A percentile compares a stretch with the other conserved stretches of the same genome.
Conservation (phyloP, 495 filamentous ascomycete species). For the Penicillium maclennaniae region DNA sequence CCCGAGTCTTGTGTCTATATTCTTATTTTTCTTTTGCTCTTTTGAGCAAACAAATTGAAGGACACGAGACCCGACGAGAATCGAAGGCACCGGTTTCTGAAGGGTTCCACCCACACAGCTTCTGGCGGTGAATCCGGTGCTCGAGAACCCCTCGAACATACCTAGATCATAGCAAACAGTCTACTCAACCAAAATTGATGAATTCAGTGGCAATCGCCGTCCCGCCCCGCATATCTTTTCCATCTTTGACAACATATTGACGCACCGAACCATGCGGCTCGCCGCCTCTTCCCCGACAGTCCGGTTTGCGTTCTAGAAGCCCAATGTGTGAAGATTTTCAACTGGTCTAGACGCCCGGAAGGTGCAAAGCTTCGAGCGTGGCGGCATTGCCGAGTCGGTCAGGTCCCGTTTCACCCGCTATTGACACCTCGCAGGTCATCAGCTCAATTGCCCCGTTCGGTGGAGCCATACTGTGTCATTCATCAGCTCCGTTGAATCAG, state of each 20-base stretch:
- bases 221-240: background rate
- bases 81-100: constrained; percentile 63
- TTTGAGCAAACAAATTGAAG: background rate
- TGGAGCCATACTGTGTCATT: background rate
- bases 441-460: constrained; percentile 2
- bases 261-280: constrained; percentile 1
- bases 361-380: background rate
- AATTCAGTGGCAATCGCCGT: background rate
- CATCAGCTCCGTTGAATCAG: background rate
- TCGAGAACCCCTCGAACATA: constrained; percentile 71
- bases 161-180: constrained; percentile 17
- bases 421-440: constrained; percentile 7
- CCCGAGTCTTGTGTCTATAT: constrained; percentile 6
- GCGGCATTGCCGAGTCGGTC: background rate
- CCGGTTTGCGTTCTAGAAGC: constrained; percentile 1
- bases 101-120: constrained; percentile 31
- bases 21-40: constrained; percentile 4
- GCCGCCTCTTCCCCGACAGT: background rate
- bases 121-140: constrained; percentile 59
- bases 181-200: background rate
- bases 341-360: background rate
- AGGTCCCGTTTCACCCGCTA: background rate
- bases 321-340: background rate
- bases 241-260: background rate
- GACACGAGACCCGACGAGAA: constrained; percentile 41